Conservation (phyloP, 306 rosid genomes). For the Canavalia ensiformis region DNA sequence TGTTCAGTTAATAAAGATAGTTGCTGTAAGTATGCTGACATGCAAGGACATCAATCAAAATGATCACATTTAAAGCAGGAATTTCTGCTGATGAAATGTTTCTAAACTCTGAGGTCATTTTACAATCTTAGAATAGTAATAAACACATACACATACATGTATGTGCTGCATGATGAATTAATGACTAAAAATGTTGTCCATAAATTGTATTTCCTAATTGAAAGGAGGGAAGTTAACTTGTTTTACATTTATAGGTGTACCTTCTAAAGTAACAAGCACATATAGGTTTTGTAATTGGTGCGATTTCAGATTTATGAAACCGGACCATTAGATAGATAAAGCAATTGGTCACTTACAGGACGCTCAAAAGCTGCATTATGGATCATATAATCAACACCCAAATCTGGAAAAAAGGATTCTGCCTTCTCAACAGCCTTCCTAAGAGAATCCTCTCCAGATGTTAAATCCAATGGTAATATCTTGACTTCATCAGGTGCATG, state of each 20-base stretch:
- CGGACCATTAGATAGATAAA: slow-evolving; percentile 38
- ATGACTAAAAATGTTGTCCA: neutral
- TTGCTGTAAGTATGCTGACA: slow-evolving; percentile 19
- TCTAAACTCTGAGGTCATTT: slow-evolving; percentile 21
- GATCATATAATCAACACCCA: slow-evolving; percentile 91
- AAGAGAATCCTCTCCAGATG: slow-evolving; percentile 84
- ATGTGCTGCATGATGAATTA: neutral
- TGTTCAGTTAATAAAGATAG: slow-evolving; percentile 21
- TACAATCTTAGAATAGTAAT: slow-evolving; percentile 11
- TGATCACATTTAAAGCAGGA: slow-evolving; percentile 36
- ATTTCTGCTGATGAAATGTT: neutral
- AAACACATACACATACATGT: neutral
- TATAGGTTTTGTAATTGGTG: slow-evolving; percentile 16
- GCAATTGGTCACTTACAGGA: slow-evolving; percentile 74
- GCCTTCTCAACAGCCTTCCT: slow-evolving; percentile 76
- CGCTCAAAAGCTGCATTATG: slow-evolving; percentile 98
- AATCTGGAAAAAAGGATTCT: slow-evolving; percentile 72
- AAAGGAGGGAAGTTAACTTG: neutral
- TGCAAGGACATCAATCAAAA: slow-evolving; percentile 11
- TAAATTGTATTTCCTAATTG: neutral
- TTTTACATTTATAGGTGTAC: slow-evolving; percentile 18
- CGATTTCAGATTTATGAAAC: slow-evolving; percentile 30
- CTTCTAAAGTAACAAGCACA: slow-evolving; percentile 22
- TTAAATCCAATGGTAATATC: slow-evolving; percentile 82
- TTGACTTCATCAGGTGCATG: slow-evolving; percentile 77